Evolutionary conservation across 2,329 filamentous ascomycete species (phyloP).

Genomic region (Cucurbitaria berberidis): DNA sequence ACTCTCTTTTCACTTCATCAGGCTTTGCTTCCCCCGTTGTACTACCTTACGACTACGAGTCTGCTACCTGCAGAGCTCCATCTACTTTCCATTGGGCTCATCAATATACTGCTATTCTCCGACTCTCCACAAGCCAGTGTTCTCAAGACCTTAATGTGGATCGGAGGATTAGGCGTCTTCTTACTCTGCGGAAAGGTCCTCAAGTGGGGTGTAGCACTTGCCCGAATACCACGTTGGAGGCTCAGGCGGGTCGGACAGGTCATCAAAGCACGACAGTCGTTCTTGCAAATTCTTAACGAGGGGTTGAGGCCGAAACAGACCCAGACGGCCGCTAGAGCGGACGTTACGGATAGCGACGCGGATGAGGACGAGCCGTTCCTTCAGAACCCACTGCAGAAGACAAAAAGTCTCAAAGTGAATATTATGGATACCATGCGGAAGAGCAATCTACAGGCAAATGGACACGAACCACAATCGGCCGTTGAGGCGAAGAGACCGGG

Average conservation of each 20-base stretch:
- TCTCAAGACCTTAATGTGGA: slow-evolving; percentile 53
- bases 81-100: slow-evolving; percentile 79
- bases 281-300: slow-evolving; percentile 51
- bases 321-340: slow-evolving; percentile 22
- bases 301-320: slow-evolving; percentile 37
- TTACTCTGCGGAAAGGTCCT: slow-evolving; percentile 76
- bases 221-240: slow-evolving; percentile 89
- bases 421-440: slow-evolving; percentile 29
- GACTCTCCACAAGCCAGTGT: slow-evolving; percentile 62
- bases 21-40: slow-evolving; percentile 73
- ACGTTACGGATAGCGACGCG: slow-evolving; percentile 52
- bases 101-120: slow-evolving; percentile 80
- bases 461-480: slow-evolving; percentile 36
- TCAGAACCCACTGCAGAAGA: slow-evolving; percentile 28
- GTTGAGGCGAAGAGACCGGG: slow-evolving; percentile 33
- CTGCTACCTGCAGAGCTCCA: slow-evolving; percentile 86
- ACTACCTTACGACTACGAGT: slow-evolving; percentile 86
- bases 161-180: slow-evolving; percentile 76
- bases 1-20: slow-evolving; percentile 85
- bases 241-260: slow-evolving; percentile 67
- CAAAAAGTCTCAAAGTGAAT: slow-evolving; percentile 37
- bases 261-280: slow-evolving; percentile 51
- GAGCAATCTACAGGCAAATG: slow-evolving; percentile 13
- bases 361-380: slow-evolving; percentile 51
- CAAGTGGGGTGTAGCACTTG: slow-evolving; percentile 82